Base-by-base conservation (phyloP, 2,329 filamentous ascomycete genomes). In the Aureobasidium lini region DNA sequence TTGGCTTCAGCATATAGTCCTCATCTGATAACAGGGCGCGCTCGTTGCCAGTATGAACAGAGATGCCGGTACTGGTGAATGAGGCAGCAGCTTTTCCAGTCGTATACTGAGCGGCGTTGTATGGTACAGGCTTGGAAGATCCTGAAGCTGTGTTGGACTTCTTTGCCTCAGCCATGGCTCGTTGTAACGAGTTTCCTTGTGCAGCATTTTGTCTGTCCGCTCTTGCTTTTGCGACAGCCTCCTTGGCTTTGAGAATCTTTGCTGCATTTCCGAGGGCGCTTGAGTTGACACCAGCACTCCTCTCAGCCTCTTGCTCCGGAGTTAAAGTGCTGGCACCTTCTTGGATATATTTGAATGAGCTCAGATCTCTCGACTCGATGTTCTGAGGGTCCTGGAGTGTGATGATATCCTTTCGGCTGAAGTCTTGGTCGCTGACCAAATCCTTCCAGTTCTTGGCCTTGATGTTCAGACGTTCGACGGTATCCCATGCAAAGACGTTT, bases 401-500 rank as follows among this genome's bases (percentile, higher is more conserved):
- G 69, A 99, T 95, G 62, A 99, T 93, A 73, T 99, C 94, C 66
- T 89, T 89, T 63, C 94, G 84, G 32, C 84, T 84, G 68, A 99
- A 99, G 61, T 91, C 88, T 63, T 85, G 81, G 66, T 99, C 93
- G 68, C 88, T 90, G 8, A 97, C 82, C 44, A 99, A 76, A 74
- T 99, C 94, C 64, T 80, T 83, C 94, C 94, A 99, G 77, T 95
- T 88, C 81, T 96, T 97, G 52, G 90, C 82, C 77, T 97, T 97
- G 74, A 99, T 87, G 72, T 99, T 99, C 77, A 99, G 84, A 67
- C 89, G 83, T 74, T 97, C 90, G 39, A 99, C 84, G 1, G 95
- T 99, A 69, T 99, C 95, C 84, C 88, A 96, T 1, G 92, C 86
- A 71, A 97, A 99, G 4, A 96, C 94, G 74, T 99, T 99, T 52